Evolutionary conservation across 139 green algal species (phyloP), one percentile per base, ranked within the genome.

Genomic region (Chlorella ohadii): DNA sequence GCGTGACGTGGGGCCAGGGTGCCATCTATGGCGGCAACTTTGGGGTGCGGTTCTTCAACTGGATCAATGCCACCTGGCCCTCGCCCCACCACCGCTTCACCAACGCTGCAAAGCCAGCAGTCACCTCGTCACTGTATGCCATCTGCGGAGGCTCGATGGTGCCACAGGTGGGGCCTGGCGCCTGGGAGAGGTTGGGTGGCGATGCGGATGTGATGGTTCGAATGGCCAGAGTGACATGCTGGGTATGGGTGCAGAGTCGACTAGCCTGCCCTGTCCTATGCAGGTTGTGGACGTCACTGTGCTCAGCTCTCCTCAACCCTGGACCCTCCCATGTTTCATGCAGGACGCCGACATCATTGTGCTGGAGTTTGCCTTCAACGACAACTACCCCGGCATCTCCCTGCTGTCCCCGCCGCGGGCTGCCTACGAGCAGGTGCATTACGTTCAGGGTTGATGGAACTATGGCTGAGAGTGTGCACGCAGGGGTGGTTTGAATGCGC

Each of bases 321-420:
- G n/a, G n/a, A n/a, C n/a, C n/a, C n/a, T n/a, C n/a, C n/a, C n/a
- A n/a, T n/a, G n/a, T n/a, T n/a, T n/a, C n/a, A 0, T 41, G n/a
- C 64, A 71, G 64, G 64, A 71, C 25, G 71, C 71, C 11, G 71
- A 77, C 39, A 56, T 77, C 23, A 33, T 77, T n/a, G 38, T 77
- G 4, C 71, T 77, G 71, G 71, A 77, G 71, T 77, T 77, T 77
- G 71, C 71, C 4, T 77, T 77, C 71, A 77, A 77, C 27, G 71
- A 77, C 39, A 59, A 61, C 71, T 77, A 77, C 44, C 16, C 38
- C 4, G 71, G 71, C 27, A n/a, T 77, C 11, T 59, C 28, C 23
- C 44, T 77, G 38, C 27, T 31, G 25, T 31, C 38, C 7, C 39
- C 71, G 39, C 38, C 44, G 3, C 71, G 71, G 1, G 71, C 39